A percentile compares a stretch with the other conserved stretches of the same genome.
These are phyloP conservation scores for Lathyrus sativus DNA, from an alignment of 306 rosid species.

Conservation along the genomic window DNA sequence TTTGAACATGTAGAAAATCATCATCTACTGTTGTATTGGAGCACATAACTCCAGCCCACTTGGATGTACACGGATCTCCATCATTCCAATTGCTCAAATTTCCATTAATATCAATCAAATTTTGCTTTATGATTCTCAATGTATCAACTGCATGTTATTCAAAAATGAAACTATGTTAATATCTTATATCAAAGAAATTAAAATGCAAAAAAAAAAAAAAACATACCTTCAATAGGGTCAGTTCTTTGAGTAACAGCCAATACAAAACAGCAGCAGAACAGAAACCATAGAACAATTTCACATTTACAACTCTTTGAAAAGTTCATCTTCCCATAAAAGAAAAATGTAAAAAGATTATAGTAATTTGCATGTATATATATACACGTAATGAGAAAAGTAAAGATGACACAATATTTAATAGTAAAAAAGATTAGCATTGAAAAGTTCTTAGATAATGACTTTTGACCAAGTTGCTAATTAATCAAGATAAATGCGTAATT, in stretches of 20 bases:
- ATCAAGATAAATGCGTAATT: too few species aligned
- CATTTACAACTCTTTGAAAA: slow-evolving; percentile 48
- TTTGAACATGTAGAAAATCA: slow-evolving; percentile 61
- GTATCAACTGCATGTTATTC: slow-evolving; percentile 58
- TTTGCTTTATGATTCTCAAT: slow-evolving; percentile 53
- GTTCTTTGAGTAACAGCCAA: slow-evolving; percentile 48
- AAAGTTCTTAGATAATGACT: too few species aligned
- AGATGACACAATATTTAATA: too few species aligned
- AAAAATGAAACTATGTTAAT: slow-evolving; percentile 35
- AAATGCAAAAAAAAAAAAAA: background rate
- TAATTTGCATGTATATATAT: too few species aligned
- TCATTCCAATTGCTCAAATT: slow-evolving; percentile 74
- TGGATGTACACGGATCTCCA: slow-evolving; percentile 81
- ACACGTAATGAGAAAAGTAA: too few species aligned
- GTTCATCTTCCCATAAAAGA: slow-evolving; percentile 48
- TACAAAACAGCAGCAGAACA: slow-evolving; percentile 53
- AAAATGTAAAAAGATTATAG: background rate
- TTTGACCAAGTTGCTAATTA: too few species aligned
- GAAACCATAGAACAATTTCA: slow-evolving; percentile 45
- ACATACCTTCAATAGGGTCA: slow-evolving; percentile 67
- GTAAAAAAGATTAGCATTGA: too few species aligned
- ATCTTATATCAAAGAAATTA: background rate
- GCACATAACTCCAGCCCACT: slow-evolving; percentile 86
- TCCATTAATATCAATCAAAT: slow-evolving; percentile 63
- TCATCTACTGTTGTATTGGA: slow-evolving; percentile 42